Evolutionary conservation across 305 asterid genomes (phyloP).

Genomic region (Fraxinus ornus): DNA sequence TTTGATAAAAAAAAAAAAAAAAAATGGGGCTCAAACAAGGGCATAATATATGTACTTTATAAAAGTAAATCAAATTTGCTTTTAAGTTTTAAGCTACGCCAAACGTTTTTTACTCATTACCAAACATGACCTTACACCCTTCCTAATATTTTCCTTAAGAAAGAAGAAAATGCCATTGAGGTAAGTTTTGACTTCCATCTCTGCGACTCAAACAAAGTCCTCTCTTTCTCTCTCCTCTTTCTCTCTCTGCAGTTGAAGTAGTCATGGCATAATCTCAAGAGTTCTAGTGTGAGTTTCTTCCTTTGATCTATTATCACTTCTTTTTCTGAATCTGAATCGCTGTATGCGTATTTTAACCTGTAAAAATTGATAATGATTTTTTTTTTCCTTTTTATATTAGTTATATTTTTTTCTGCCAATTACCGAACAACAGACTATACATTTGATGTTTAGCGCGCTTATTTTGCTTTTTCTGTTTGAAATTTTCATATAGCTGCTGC

Average conservation of each 20-base stretch:
- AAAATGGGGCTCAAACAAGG: too few relatives aligned
- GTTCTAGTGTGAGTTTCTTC: conserved; percentile 37
- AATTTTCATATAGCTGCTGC: not conserved
- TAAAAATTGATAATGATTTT: not conserved
- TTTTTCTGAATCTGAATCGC: conserved; percentile 26
- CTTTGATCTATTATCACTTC: conserved; percentile 24
- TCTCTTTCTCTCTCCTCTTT: conserved; percentile 12
- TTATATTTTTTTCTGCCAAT: conserved; percentile 1
- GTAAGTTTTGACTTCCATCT: conserved; percentile 37
- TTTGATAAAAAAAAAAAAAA: too few relatives aligned
- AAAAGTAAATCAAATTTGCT: not conserved
- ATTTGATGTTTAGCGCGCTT: conserved; percentile 2
- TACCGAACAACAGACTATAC: not conserved
- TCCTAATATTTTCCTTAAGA: not conserved
- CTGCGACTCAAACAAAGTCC: not conserved
- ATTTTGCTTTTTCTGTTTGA: not conserved
- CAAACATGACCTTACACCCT: not conserved
- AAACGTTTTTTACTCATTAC: not conserved
- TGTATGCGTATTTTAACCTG: not conserved
- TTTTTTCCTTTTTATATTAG: not conserved
- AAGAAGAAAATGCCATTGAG: conserved; percentile 9
- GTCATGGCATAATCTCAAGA: conserved; percentile 29
- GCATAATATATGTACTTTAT: not conserved
- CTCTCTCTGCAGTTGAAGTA: conserved; percentile 3
- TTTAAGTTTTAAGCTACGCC: not conserved